A percentile compares a stretch with the other conserved stretches of the same genome.
These are phyloP conservation scores for Hibiscus syriacus DNA, from an alignment of 345 rosid genomes.

Conservation along the genomic window DNA sequence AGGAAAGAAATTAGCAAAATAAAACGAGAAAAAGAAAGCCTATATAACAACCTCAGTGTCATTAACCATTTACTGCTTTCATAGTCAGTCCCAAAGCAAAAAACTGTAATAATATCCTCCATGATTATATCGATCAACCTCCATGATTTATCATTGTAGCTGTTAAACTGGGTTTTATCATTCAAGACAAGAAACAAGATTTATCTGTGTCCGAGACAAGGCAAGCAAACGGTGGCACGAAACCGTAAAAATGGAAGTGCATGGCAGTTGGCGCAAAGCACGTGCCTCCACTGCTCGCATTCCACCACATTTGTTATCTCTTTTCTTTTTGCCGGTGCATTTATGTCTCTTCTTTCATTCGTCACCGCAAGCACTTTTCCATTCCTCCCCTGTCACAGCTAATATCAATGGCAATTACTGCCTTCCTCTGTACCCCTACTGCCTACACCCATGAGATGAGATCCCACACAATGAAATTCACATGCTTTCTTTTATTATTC, in stretches of 20 bases:
- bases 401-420: constrained; percentile 9
- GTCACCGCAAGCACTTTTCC: neutral
- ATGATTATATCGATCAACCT: too few species aligned
- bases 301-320: constrained; percentile 9
- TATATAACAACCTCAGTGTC: too few species aligned
- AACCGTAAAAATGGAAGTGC: neutral
- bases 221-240: neutral
- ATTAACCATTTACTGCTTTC: too few species aligned
- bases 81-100: too few species aligned
- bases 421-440: constrained; percentile 8
- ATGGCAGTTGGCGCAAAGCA: neutral
- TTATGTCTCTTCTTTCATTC: constrained; percentile 17
- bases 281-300: constrained; percentile 23
- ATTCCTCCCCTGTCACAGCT: neutral
- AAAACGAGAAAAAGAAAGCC: too few species aligned
- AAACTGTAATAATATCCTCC: too few species aligned
- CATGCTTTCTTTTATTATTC: constrained; percentile 35
- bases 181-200: too few species aligned
- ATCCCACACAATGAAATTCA: constrained; percentile 7
- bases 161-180: too few species aligned
- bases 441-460: neutral
- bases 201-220: neutral
- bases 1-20: too few species aligned
- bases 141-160: too few species aligned
- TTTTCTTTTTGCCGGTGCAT: constrained; percentile 11